Evolutionary conservation across 1,284 basidiomycete genomes (phyloP), one percentile per base, ranked within the genome.

Genomic region (Athelia sp.): DNA sequence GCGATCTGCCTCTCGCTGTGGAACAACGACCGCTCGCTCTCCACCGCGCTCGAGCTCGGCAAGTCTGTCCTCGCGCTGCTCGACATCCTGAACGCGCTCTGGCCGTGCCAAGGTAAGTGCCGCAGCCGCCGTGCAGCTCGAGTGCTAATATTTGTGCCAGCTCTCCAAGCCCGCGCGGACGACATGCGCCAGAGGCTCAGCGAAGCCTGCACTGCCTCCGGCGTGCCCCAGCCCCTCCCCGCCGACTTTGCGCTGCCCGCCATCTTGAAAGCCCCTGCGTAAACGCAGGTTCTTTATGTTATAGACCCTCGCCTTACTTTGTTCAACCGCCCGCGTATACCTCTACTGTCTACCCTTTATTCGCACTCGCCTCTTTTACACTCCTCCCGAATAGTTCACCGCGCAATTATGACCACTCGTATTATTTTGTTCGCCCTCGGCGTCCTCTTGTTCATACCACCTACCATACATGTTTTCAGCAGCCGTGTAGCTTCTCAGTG

Each of bases 1-100:
- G 71, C 76, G 0, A 77, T 80, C 83, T 87, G 84, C 55, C 66
- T 88, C 34, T 69, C 76, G 3, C 59, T 90, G 21, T 89, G 83
- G 82, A 75, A 76, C 45, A 74, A 79, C 53, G 84, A 89, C 57
- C 73, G 67, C 15, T 68, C 73, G 2, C 67, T 87, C 24, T 62
- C 72, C 44, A 73, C 76, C 44, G 82, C 84, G 14, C 65, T 89
- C n/a, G 76, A 84, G 35, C 71, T 89, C 11, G 86, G 76, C 4
- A 84, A 86, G 60, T 69, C 74, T 0, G 78, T 89, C 52, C 67
- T 88, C 18, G 63, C 75, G 6, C 75, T 81, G 3, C 68, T 87
- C 23, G 84, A 90, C 51, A 76, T 80, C 19, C 72, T 87, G 61
- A 83, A 81, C 56, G 73, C 71, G 17, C 67, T 89, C 29, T 90